These are phyloP conservation scores for Atkinsonella texensis DNA, from an alignment of 2,329 filamentous ascomycete genomes.

Conservation along the genomic window DNA sequence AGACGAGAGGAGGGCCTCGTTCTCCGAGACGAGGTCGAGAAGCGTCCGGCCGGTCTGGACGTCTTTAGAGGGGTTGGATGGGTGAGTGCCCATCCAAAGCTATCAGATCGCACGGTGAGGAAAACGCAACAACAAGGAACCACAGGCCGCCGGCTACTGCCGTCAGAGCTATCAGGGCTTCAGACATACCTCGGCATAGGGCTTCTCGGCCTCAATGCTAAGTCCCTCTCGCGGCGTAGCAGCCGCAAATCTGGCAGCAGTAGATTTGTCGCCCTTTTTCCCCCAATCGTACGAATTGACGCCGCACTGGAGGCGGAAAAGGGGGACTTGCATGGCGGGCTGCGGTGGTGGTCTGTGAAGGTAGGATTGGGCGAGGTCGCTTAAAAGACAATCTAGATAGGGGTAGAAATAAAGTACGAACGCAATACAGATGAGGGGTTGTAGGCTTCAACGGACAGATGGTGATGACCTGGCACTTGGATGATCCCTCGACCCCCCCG, in stretches of 20 bases:
- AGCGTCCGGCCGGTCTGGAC: constrained; percentile 72
- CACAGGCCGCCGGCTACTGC: too few relatives aligned
- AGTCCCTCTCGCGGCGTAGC: constrained; percentile 69
- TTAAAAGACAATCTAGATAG: too few relatives aligned
- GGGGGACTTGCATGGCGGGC: constrained; percentile 55
- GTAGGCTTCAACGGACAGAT: too few relatives aligned
- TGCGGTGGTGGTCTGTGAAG: neutral
- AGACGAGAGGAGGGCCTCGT: constrained; percentile 66
- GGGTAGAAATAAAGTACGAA: neutral
- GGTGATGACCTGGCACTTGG: too few relatives aligned
- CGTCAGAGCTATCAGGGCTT: neutral
- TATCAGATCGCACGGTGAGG: constrained; percentile 21
- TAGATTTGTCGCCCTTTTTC: constrained; percentile 77
- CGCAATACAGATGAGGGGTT: too few relatives aligned
- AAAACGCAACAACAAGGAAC: too few relatives aligned
- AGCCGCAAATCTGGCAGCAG: constrained; percentile 79
- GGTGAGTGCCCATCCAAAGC: constrained; percentile 99
- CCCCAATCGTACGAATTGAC: constrained; percentile 99
- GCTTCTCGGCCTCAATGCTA: constrained; percentile 71
- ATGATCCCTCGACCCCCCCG: too few relatives aligned
- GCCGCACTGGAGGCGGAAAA: constrained; percentile 78
- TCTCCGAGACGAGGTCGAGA: constrained; percentile 77
- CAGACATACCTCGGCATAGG: constrained; percentile 74
- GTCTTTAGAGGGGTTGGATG: constrained; percentile 88
- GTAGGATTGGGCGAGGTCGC: too few relatives aligned